Percentiles rank a stretch among this genome's conserved stretches.
Evolutionary conservation across 2,329 filamentous ascomycete genomes (phyloP).

Genomic region (Knufia petricola): DNA sequence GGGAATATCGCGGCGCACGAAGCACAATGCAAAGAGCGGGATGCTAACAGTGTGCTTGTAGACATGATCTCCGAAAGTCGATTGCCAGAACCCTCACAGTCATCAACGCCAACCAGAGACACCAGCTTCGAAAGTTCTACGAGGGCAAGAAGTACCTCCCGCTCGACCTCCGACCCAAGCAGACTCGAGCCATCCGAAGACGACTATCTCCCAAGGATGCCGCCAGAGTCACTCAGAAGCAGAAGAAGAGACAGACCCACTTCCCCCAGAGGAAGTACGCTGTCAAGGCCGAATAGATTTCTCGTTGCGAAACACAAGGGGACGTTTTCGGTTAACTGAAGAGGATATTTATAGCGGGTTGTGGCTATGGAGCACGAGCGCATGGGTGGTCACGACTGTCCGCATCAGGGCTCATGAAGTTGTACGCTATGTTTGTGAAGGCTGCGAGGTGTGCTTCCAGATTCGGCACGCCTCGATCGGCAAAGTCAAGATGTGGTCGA

Average conservation of each 20-base stretch:
- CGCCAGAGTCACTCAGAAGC: slow-evolving; percentile 76
- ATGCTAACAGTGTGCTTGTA: slow-evolving; percentile 36
- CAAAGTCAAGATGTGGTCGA: background rate
- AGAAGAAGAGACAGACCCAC: slow-evolving; percentile 90
- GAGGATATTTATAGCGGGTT: slow-evolving; percentile 18
- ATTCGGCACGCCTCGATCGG: background rate
- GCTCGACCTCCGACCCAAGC: slow-evolving; percentile 96
- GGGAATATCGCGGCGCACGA: slow-evolving; percentile 11
- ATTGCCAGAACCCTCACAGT: slow-evolving; percentile 98
- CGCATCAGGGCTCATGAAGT: too few species aligned
- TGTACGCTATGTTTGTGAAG: too few species aligned
- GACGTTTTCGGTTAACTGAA: slow-evolving; percentile 22
- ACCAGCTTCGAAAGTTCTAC: slow-evolving; percentile 98
- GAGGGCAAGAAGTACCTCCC: slow-evolving; percentile 99
- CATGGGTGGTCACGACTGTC: too few species aligned
- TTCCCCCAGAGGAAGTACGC: slow-evolving; percentile 99
- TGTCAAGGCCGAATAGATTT: slow-evolving; percentile 61
- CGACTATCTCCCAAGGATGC: slow-evolving; percentile 87
- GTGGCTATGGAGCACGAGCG: background rate
- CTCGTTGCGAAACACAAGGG: slow-evolving; percentile 21
- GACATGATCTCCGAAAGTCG: slow-evolving; percentile 98
- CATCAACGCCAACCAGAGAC: slow-evolving; percentile 99
- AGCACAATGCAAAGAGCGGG: slow-evolving; percentile 13
- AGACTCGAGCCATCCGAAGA: slow-evolving; percentile 96
- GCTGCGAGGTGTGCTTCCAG: background rate